Evolutionary conservation across 805 yeast genomes (phyloP), one percentile per base, ranked within the genome.

Genomic region (Candida nitratophila): DNA sequence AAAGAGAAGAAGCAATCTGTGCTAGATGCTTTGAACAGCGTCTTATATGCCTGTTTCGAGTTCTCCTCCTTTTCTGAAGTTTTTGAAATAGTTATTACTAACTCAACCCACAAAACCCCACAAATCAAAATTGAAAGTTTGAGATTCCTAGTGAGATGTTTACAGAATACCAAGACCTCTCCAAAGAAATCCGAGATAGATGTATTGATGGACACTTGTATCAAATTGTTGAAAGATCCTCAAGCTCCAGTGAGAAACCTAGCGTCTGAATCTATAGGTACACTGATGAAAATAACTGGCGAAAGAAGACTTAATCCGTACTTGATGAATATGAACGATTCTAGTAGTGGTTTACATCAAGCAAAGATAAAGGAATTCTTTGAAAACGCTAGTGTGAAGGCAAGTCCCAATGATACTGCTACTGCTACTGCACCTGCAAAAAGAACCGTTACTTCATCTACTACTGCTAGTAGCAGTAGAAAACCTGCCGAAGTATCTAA

Each of bases 1-100:
- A 90, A 88, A 57, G 99, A 93, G 60, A 89, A 86, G 68, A 91
- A 91, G 56, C 81, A 76, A 22, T 68, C 82, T 3, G 93, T 88
- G 0, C 68, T 84, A 2, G 89, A 82, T 21, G 83, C 93, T 0
- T 67, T 91, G n/a, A 68, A 71, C 17, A 64, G 60, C 22, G 82
- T 91, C 0, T 66, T 90, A 42, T 85, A 82, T 59, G 75, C 84
- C 0, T 70, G 85, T 3, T 84, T 81, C 50, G 55, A 55, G 30
- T 65, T 66, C 47, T 68, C 81, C 11, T 71, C 78, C 0, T 66
- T 77, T 20, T 55, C 69, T 33, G 84, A 77, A 32, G 64, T 86
- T 20, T 60, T 85, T 34, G 86, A 81, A 19, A 82, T 78, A 3
- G 67, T 81, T 0, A 49, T 85, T 10, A 71, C 66, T 21, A 79